These are phyloP conservation scores for Leccinum olivaceopallidum DNA, from an alignment of 768 basidiomycete species.

Conservation along the genomic window DNA sequence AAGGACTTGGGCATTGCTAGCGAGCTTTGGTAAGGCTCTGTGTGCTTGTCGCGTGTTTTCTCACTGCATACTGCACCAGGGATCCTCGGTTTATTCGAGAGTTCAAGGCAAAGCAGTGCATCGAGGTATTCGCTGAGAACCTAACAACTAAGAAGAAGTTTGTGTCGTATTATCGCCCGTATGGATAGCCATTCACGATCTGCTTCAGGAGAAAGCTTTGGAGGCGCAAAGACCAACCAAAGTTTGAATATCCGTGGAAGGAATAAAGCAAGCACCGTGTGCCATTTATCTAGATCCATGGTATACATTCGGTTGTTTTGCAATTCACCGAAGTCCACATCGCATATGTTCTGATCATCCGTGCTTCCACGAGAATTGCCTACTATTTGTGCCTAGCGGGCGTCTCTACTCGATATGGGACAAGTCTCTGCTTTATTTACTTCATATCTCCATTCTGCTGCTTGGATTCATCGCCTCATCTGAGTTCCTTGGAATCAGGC, in stretches of 20 bases:
- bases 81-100: constrained; percentile 94
- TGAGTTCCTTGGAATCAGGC: not conserved
- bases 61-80: constrained; percentile 43
- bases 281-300: not conserved
- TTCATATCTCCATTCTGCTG: too few species aligned
- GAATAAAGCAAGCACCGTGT: constrained; percentile 46
- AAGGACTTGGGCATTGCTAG: constrained; percentile 96
- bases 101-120: constrained; percentile 82
- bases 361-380: not conserved
- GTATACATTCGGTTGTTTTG: not conserved
- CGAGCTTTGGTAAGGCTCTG: constrained; percentile 77
- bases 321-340: not conserved
- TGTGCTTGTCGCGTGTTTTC: not conserved
- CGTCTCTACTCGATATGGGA: too few species aligned
- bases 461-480: not conserved
- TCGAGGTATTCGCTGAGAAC: constrained; percentile 88
- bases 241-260: constrained; percentile 87
- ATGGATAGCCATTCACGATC: constrained; percentile 6
- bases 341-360: not conserved
- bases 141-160: constrained; percentile 88
- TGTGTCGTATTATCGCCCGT: constrained; percentile 30
- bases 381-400: not conserved
- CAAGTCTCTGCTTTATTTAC: not conserved
- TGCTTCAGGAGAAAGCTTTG: constrained; percentile 80
- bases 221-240: constrained; percentile 83